Base-by-base conservation (phyloP, 768 basidiomycete species). In the Lactifluus subvellereus region DNA sequence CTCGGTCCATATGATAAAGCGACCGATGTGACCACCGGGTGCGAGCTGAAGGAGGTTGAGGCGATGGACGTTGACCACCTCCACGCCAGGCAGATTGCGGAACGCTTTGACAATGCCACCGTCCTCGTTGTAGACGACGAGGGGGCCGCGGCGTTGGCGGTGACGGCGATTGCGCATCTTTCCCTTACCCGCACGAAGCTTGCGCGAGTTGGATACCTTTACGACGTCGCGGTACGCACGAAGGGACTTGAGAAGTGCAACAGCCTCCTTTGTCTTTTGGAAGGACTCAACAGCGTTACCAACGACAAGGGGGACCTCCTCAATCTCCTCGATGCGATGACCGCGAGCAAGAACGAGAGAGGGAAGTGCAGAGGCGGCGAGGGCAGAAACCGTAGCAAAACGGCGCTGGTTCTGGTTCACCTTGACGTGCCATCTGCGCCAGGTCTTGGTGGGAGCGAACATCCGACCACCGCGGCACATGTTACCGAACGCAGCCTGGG, bases 391-490 rank as follows among this genome's bases (percentile, higher is more conserved):
- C 66, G 91, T 86, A 60, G 97, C 97, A 77, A 94, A 99, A 68
- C 97, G 91, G 76, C 91, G 91, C 79, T 98, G 95, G 84, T 95
- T 96, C 83, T 94, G 91, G 87, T 95, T 95, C 65, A 98, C 91
- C 82, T 98, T 99, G 82, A 98, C 91, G 80, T 99, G 97, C 97
- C 97, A 99, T 77, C 87, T 95, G 79, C 96, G 89, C 96, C 95
- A 98, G 74, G 86, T 91, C 83, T 97, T 98, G 79, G 96, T 98
- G 18, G 97, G 97, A 33, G 96, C 96, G 78, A 99, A 98, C 97
- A 99, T 98, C 74, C 97, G 94, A 82, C 97, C 97, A 74, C 97
- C 96, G 77, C 97, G 91, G 84, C 96, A 98, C 97, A 99, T 98
- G 89, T 98, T 98, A 73, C 97, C 97, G 80, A 98, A 98, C 37